Percentiles rank a stretch among this genome's conserved stretches.
Evolutionary conservation across 805 yeast species (phyloP).

Genomic region (Tetrapisispora pingtungensis): DNA sequence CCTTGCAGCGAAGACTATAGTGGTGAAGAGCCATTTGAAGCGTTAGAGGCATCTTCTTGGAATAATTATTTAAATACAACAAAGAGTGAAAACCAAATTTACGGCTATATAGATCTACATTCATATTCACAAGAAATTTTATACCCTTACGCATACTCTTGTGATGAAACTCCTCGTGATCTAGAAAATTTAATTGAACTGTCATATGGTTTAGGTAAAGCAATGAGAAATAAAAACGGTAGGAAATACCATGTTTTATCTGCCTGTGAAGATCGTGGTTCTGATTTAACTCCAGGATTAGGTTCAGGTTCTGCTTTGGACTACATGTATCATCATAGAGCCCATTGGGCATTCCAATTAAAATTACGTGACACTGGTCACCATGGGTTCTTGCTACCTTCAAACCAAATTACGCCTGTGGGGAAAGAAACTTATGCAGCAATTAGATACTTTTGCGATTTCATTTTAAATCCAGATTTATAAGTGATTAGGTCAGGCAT

Average conservation of each 20-base stretch:
- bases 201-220: conserved; percentile 70
- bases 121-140: conserved; percentile 78
- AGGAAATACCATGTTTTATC: conserved; percentile 58
- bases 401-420: conserved; percentile 60
- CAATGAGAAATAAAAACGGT: conserved; percentile 56
- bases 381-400: conserved; percentile 73
- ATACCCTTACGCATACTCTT: conserved; percentile 75
- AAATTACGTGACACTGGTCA: conserved; percentile 74
- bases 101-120: conserved; percentile 75
- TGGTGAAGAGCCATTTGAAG: conserved; percentile 65
- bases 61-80: conserved; percentile 37
- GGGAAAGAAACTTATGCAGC: conserved; percentile 67
- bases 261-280: conserved; percentile 72
- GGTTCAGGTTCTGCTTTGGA: conserved; percentile 78
- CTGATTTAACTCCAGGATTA: conserved; percentile 60
- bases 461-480: conserved; percentile 36
- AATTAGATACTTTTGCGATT: conserved; percentile 53
- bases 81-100: conserved; percentile 43
- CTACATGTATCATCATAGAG: conserved; percentile 73
- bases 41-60: conserved; percentile 46
- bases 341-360: conserved; percentile 76
- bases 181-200: conserved; percentile 71
- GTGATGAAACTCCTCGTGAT: conserved; percentile 65
- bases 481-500: conserved; percentile 8
- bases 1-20: conserved; percentile 80